Base-by-base conservation (phyloP, 2,329 filamentous ascomycete genomes). In the Microdochium nivale region DNA sequence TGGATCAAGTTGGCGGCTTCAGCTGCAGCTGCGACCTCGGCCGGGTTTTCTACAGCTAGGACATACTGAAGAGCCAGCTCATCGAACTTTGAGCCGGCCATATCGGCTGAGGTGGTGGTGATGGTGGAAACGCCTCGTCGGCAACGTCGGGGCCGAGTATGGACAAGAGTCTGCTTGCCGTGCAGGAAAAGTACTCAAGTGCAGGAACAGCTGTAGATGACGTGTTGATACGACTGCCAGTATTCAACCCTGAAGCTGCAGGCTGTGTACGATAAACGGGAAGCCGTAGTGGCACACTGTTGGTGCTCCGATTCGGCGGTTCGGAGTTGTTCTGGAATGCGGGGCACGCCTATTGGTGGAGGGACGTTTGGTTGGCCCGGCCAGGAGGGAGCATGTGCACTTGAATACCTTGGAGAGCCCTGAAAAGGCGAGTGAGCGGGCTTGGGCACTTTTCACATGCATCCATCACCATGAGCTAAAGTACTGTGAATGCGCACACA, bases 41-140 rank as follows among this genome's bases (percentile, higher is more conserved):
- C 44, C 9, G 43, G 65, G 54, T 71, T 66, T 52, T 76, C 69
- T 51, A 80, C 76, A 9, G 74, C 68, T 40, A 80, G 73, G 53
- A 80, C 77, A 61, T 76, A 80, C 56, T 78, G 71, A 51, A 79
- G 65, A 32, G 77, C 77, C 56, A 78, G 70, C 57, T 78, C 74
- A 56, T 73, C 70, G 57, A 80, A 66, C 33, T 46, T 59, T 14
- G 54, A 73, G 59, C 70, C 71, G 49, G 74, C 71, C 77, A 80
- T 80, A 59, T 53, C 25, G 30, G 50, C 44, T 47, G 23, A 11
- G 23, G 16, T 5, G n/a, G 33, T 14, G 16, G 48, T 23, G 3
- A n/a, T n/a, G n/a, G 5, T 11, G 27, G 27, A 14, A 24, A 8
- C 14, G 16, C 23, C 30, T 33, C 47, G 7, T 48, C 47, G 14